Evolutionary conservation across 495 filamentous ascomycete genomes (phyloP).

Genomic region (Endocarpon pusillum): DNA sequence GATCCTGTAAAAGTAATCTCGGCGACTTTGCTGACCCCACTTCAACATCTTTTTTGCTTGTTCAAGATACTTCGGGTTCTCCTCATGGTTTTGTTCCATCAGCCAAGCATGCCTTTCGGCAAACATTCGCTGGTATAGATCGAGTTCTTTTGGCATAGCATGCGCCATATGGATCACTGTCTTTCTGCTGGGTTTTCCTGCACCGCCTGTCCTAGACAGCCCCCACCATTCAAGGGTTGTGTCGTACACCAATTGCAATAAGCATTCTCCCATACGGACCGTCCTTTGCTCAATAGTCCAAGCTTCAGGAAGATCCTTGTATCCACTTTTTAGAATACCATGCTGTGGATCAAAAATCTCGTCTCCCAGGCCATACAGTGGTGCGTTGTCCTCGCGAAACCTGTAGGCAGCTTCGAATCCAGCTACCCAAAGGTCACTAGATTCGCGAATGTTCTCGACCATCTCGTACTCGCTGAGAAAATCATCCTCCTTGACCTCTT

Average conservation of each 20-base stretch:
- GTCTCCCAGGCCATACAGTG: conserved; percentile 49
- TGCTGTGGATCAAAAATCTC: conserved; percentile 47
- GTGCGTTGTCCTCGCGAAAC: conserved; percentile 51
- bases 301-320: conserved; percentile 49
- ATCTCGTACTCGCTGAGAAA: conserved; percentile 26
- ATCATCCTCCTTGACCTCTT: conserved; percentile 44
- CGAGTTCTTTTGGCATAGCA: not conserved
- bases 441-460: conserved; percentile 46
- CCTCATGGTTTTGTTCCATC: conserved; percentile 36
- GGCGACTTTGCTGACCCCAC: conserved; percentile 34
- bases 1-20: conserved; percentile 40
- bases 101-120: conserved; percentile 42
- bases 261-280: too few species aligned
- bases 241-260: conserved; percentile 24
- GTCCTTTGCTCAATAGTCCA: too few species aligned
- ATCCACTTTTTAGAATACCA: conserved; percentile 44
- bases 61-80: conserved; percentile 26
- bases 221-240: conserved; percentile 15
- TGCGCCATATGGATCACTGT: conserved; percentile 15
- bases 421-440: conserved; percentile 57
- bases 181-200: not conserved
- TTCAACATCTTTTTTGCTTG: conserved; percentile 30
- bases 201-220: not conserved
- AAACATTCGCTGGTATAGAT: not conserved
- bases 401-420: conserved; percentile 54